These are phyloP conservation scores for Asclepias syriaca DNA, from an alignment of 257 asterid species.

Conservation along the genomic window DNA sequence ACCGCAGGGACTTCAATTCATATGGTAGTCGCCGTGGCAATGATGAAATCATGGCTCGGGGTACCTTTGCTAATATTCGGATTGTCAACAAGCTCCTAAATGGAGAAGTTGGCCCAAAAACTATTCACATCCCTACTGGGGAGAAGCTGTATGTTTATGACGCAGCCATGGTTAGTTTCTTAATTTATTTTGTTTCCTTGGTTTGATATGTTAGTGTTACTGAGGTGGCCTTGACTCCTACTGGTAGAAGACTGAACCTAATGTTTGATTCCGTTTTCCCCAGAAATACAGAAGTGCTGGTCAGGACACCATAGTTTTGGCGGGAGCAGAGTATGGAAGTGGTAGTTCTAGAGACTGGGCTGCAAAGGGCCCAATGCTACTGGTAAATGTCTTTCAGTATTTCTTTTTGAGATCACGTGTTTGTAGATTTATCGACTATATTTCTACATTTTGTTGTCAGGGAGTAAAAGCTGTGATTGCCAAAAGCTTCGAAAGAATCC, in stretches of 20 bases:
- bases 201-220: background rate
- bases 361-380: conserved; percentile 96
- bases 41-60: conserved; percentile 96
- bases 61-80: conserved; percentile 88
- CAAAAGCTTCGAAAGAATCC: conserved; percentile 91
- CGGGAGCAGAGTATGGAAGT: conserved; percentile 98
- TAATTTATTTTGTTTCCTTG: background rate
- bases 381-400: conserved; percentile 23
- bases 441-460: conserved; percentile 25
- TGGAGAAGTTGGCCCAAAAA: conserved; percentile 92
- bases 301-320: conserved; percentile 71
- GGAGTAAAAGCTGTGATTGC: conserved; percentile 97
- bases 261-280: conserved; percentile 7
- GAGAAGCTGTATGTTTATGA: conserved; percentile 81
- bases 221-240: background rate
- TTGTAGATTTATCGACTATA: background rate
- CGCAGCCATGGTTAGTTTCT: conserved; percentile 72
- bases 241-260: background rate
- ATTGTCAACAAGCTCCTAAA: conserved; percentile 71
- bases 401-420: background rate
- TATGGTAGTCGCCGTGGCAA: conserved; percentile 98
- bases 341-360: conserved; percentile 99
- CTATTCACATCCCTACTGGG: conserved; percentile 81
- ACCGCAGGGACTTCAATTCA: conserved; percentile 83
- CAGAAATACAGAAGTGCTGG: conserved; percentile 83